Conservation (phyloP, 2,329 filamentous ascomycete species). For the Colletotrichum sojae region DNA sequence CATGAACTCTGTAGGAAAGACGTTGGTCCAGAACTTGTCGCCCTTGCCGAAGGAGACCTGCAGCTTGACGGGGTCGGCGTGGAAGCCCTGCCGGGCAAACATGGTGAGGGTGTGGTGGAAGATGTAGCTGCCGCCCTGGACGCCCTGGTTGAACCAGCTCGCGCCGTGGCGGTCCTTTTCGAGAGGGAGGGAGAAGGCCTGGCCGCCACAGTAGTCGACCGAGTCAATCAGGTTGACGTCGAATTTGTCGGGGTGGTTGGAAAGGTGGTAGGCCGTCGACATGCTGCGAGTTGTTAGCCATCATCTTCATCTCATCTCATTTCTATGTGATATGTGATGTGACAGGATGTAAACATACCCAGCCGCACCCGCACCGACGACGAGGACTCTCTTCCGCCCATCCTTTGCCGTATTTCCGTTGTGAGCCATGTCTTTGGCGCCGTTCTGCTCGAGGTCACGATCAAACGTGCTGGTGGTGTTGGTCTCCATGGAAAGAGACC, state of each 20-base stretch:
- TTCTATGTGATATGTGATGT: no score
- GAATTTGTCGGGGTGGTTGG: constrained; percentile 71
- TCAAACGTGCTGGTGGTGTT: background rate
- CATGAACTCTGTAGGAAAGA: constrained; percentile 70
- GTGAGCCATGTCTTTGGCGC: constrained; percentile 29
- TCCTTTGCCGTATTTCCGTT: constrained; percentile 32
- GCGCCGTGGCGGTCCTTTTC: constrained; percentile 72
- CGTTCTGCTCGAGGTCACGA: constrained; percentile 36
- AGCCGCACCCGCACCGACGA: constrained; percentile 59
- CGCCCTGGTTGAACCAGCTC: constrained; percentile 74
- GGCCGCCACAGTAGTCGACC: constrained; percentile 72
- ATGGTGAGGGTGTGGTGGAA: constrained; percentile 76
- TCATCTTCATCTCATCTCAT: background rate
- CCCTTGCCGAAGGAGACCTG: constrained; percentile 73
- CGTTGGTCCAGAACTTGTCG: constrained; percentile 73
- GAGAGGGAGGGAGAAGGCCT: constrained; percentile 73
- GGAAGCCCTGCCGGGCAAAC: constrained; percentile 69
- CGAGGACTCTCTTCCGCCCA: constrained; percentile 51
- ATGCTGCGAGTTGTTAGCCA: constrained; percentile 47
- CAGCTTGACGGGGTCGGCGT: constrained; percentile 65
- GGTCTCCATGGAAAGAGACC: constrained; percentile 8
- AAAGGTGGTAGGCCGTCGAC: constrained; percentile 73
- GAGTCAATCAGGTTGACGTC: constrained; percentile 71
- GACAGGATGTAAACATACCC: constrained; percentile 45
- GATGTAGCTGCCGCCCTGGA: constrained; percentile 71